Evolutionary conservation across 192 early-diverging fungal genomes (phyloP), one percentile per base, ranked within the genome.

Genomic region (Backusella morwellensis): DNA sequence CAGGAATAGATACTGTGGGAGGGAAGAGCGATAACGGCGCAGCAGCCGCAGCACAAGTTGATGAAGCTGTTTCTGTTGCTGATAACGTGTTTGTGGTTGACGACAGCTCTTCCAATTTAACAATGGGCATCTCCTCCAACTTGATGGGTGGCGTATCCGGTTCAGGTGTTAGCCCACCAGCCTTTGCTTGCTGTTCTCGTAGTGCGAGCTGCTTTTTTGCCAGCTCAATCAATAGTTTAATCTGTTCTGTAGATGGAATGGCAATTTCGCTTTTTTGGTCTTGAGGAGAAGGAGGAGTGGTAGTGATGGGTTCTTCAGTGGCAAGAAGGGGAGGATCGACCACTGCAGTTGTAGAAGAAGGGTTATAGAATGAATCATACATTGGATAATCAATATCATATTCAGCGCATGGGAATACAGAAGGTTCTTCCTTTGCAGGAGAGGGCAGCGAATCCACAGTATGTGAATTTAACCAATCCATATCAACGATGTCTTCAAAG

Each of bases 401-500:
- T 12, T 29, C 23, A 59, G 23, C 9, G 19, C 9, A 69, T 67
- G 42, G 41, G 56, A 68, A 36, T 36, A 40, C 14, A 63, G 29
- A 38, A 54, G 36, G 8, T 35, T 38, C 40, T 68, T 63, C 21
- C 67, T 72, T 72, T 77, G 52, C 35, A 42, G 40, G 63, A 36
- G 26, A 75, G 34, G 66, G 47, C 54, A 38, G n/a, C 35, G 73
- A 32, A 52, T 72, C 42, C 21, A 35, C 42, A 6, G 77, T 69
- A 41, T 81, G 80, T 52, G 76, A 77, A 50, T 81, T 75, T 66
- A 81, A 63, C 80, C 80, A 81, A 56, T 81, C 80, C 80, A 81
- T 81, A n/a, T 81, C 80, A 67, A 81, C 80, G 75, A 81, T 77
- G 47, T 81, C 80, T 69, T 81, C 80, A 77, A 81, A 77, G 26